Base-by-base conservation (phyloP, 2,329 filamentous ascomycete genomes). In the Endoconidiophora polonica region DNA sequence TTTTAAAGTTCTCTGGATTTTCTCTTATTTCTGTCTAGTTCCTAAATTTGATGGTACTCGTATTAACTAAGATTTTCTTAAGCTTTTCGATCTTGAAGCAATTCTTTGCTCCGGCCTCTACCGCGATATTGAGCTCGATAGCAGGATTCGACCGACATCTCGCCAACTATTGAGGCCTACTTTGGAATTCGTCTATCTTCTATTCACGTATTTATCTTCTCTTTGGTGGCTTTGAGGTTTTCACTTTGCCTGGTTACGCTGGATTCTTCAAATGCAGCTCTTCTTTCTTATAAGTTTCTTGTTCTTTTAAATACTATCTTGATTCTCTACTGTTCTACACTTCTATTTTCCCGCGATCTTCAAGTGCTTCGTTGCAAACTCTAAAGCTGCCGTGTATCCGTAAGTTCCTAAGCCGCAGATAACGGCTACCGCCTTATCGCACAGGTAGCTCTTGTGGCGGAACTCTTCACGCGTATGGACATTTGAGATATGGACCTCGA, bases 401-500 rank as follows among this genome's bases (percentile, higher is more conserved):
- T 67, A 77, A 14, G 69, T 68, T 0, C 79, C 79, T 60, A 88
- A 56, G 0, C 83, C 83, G 56, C 78, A 81, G 52, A 90, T 78
- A 6, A 87, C 77, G 0, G 77, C 83, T 23, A 74, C 72, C 0
- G 83, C 83, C 67, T 86, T 87, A 61, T 88, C 83, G 56, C 74
- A 78, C 55, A 88, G 66, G 58, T 81, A 86, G 55, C 79, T 85
- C 55, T 81, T 77, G 56, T 77, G 73, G 48, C 83, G 69, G 58
- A 76, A 88, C 1, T 68, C 58, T 65, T 88, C 84, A 6, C 84
- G 64, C 26, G 76, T 73, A 62, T 88, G 82, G 2, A 87, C 74
- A 61, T 88, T 88, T 50, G 71, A 79, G 33, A 87, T 72, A 61
- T 88, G 83, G n/a, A 86, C 63, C 65, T 90, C 84, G 44, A 88